A percentile compares a stretch with the other conserved stretches of the same genome.
Conservation (phyloP, 169 alveolate species). For the Besnoitia besnoiti region DNA sequence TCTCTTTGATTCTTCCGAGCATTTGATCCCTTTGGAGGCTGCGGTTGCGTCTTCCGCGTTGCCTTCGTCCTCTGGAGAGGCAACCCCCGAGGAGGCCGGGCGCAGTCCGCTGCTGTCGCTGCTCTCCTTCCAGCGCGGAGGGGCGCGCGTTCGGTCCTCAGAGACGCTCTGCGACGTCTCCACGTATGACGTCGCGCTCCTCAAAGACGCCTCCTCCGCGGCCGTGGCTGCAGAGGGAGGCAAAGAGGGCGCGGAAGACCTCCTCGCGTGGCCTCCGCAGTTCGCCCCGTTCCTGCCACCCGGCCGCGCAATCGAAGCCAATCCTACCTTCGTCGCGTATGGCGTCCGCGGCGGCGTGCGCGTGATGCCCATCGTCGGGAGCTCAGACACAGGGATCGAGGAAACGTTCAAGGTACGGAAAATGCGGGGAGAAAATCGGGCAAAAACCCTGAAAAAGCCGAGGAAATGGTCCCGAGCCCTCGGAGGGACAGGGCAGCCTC, state of each 20-base stretch:
- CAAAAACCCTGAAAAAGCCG: no score
- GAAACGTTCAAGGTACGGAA: not conserved
- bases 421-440: no score
- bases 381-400: not conserved
- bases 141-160: not conserved
- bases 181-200: slow-evolving; percentile 4
- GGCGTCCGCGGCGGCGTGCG: not conserved
- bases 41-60: not conserved
- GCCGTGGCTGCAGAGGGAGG: not conserved
- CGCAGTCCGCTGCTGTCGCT: not conserved
- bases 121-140: not conserved
- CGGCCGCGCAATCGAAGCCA: slow-evolving; percentile 4
- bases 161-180: not conserved
- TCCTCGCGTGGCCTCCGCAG: not conserved
- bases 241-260: not conserved
- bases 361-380: slow-evolving; percentile 19
- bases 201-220: not conserved
- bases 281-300: slow-evolving; percentile 22
- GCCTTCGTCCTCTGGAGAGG: not conserved
- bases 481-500: no score
- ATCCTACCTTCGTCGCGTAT: not conserved
- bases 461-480: no score
- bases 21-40: not conserved
- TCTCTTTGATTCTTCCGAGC: not conserved
- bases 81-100: not conserved